These are phyloP conservation scores for Colletotrichum plurivorum DNA, from an alignment of 2,329 filamentous ascomycete species.

Conservation along the genomic window DNA sequence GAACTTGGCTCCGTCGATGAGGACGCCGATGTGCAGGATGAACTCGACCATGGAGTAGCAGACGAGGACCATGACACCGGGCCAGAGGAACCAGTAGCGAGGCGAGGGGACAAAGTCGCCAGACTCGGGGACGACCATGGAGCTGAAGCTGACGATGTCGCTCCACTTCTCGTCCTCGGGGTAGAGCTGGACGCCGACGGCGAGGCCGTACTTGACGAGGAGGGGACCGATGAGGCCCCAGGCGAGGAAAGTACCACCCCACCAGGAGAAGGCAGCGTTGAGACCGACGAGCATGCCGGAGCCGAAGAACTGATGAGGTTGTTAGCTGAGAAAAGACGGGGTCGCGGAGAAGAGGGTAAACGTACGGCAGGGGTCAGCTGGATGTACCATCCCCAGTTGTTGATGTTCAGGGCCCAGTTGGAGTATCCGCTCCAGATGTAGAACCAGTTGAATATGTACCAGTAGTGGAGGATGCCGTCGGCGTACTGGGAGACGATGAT, in stretches of 20 bases:
- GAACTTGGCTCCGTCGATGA: conserved; percentile 53
- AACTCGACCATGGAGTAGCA: conserved; percentile 58
- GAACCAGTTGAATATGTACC: conserved; percentile 67
- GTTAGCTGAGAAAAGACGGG: background rate
- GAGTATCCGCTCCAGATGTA: conserved; percentile 68
- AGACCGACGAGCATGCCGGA: conserved; percentile 63
- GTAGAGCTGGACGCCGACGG: conserved; percentile 57
- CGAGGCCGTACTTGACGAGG: conserved; percentile 64
- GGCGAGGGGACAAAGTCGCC: conserved; percentile 52
- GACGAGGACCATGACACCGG: conserved; percentile 59
- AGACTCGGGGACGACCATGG: conserved; percentile 47
- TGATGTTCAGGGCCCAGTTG: conserved; percentile 64
- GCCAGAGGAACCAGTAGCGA: conserved; percentile 60
- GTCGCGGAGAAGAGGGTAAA: background rate
- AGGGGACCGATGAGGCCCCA: conserved; percentile 67
- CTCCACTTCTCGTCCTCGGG: conserved; percentile 47
- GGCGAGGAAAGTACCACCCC: conserved; percentile 67
- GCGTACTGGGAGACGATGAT: conserved; percentile 72
- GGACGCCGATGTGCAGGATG: conserved; percentile 55
- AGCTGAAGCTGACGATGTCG: conserved; percentile 47
- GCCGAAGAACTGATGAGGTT: background rate
- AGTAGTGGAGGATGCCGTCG: conserved; percentile 72
- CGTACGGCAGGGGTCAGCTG: conserved; percentile 67
- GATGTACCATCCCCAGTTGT: conserved; percentile 75
- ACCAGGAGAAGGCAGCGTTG: conserved; percentile 72